Conservation (phyloP, 345 rosid species). For the Microcos paniculata region DNA sequence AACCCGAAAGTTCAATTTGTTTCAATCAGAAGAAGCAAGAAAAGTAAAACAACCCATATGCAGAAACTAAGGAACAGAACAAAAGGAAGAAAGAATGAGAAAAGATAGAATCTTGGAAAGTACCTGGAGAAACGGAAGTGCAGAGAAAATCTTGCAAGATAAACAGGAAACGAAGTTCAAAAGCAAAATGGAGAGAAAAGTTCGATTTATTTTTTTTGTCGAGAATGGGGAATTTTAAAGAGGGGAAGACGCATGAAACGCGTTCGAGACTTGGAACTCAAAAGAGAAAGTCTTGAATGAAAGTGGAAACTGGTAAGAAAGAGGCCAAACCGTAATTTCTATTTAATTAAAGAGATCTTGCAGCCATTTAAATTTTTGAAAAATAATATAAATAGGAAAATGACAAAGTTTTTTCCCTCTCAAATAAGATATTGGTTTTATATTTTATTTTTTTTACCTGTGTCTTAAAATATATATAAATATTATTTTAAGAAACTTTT, state of each 20-base stretch:
- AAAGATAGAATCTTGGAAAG: not conserved
- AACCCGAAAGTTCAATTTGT: not conserved
- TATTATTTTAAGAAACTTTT: too few species aligned
- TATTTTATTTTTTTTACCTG: too few species aligned
- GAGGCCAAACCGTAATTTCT: not conserved
- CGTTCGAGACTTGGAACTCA: not conserved
- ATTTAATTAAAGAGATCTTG: not conserved
- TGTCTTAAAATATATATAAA: too few species aligned
- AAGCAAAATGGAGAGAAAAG: not conserved
- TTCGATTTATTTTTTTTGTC: not conserved
- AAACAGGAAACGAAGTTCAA: not conserved
- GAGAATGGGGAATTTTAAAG: not conserved
- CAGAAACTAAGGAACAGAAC: not conserved
- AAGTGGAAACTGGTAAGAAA: not conserved
- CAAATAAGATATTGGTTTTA: too few species aligned
- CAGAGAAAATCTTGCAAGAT: not conserved
- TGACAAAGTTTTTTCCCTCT: not conserved
- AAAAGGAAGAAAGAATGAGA: not conserved
- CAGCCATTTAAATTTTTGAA: not conserved
- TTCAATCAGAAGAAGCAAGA: constrained; percentile 1
- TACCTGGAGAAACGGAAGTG: constrained; percentile 18
- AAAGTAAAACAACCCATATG: not conserved
- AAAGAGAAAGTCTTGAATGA: constrained; percentile 1
- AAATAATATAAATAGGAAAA: not conserved
- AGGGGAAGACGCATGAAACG: constrained; percentile 6